Evolutionary conservation across 768 basidiomycete genomes (phyloP).

Genomic region (Lactarius deliciosus): DNA sequence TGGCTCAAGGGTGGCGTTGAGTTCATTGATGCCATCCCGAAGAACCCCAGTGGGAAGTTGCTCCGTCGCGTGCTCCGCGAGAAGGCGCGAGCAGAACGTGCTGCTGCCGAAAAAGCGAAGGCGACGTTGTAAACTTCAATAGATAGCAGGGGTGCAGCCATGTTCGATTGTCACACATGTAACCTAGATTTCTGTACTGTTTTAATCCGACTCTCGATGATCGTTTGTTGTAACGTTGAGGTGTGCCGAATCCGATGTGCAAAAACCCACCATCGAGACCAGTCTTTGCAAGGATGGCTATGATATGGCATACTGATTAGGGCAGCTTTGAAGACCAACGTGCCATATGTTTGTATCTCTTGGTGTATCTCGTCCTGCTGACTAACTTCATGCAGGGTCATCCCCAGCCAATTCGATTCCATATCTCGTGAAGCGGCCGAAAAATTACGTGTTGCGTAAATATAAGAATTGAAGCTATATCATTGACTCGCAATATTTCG

Average conservation of each 20-base stretch:
- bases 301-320: too few relatives aligned
- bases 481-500: too few relatives aligned
- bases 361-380: too few relatives aligned
- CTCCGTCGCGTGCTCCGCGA: constrained; percentile 35
- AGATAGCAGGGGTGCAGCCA: background rate
- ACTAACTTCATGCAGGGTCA: too few relatives aligned
- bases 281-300: background rate
- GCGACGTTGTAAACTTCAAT: constrained; percentile 5
- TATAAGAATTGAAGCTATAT: too few relatives aligned
- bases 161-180: background rate
- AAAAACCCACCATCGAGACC: background rate
- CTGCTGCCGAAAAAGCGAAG: constrained; percentile 20
- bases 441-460: too few relatives aligned
- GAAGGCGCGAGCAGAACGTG: constrained; percentile 24
- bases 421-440: too few relatives aligned
- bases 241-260: background rate
- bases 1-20: constrained; percentile 41
- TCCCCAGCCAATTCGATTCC: too few relatives aligned
- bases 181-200: background rate
- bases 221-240: background rate
- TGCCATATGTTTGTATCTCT: too few relatives aligned
- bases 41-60: constrained; percentile 38
- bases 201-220: background rate
- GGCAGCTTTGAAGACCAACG: too few relatives aligned
- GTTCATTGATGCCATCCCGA: constrained; percentile 39